Evolutionary conservation across 139 green algal species (phyloP).

Genomic region (Diplosphaera chodatii): DNA sequence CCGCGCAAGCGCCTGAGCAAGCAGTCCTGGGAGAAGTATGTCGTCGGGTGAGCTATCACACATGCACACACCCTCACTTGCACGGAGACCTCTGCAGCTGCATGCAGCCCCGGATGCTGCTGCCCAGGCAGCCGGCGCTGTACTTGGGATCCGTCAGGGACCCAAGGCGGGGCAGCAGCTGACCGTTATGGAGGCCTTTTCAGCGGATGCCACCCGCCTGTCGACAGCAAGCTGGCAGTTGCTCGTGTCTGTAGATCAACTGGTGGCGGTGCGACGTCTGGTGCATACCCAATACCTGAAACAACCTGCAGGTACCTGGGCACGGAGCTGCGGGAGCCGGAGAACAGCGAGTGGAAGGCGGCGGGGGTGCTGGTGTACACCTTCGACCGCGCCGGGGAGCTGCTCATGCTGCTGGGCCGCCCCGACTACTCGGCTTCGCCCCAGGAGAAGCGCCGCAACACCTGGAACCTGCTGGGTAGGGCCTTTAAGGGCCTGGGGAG

Average conservation of each 20-base stretch:
- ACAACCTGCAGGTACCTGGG: background rate
- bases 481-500: too few species aligned
- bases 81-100: too few species aligned
- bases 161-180: too few species aligned
- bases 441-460: background rate
- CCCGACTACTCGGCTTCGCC: background rate
- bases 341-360: background rate
- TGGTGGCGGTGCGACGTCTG: too few species aligned
- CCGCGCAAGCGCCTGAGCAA: background rate
- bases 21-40: background rate
- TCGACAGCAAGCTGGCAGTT: too few species aligned
- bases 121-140: too few species aligned
- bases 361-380: background rate
- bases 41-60: background rate
- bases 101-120: background rate
- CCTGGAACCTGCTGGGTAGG: background rate
- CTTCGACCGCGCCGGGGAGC: background rate
- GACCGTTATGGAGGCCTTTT: too few species aligned
- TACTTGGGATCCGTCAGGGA: too few species aligned
- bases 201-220: too few species aligned
- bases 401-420: background rate
- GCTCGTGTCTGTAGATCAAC: too few species aligned
- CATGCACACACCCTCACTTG: too few species aligned
- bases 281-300: too few species aligned
- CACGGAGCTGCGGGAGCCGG: background rate